Percentiles rank a stretch among this genome's conserved stretches.
phyloP scores from a whole-genome alignment of 176 grass and related monocot genomes.

The Oryza australiensis region DNA sequence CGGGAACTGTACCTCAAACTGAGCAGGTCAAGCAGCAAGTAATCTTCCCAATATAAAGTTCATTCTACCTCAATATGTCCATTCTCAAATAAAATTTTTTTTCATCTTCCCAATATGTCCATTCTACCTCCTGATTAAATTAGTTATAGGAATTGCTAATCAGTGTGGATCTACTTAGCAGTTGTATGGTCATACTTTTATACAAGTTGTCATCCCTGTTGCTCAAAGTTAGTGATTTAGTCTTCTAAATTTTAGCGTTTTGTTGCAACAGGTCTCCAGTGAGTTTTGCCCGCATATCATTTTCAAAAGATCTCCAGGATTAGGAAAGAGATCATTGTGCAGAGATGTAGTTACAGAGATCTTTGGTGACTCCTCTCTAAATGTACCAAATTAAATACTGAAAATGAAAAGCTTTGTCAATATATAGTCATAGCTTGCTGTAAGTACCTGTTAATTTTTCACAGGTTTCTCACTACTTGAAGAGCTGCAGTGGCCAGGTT shows the following conservation, averaged over 20 bases:
- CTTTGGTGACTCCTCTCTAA: conserved; percentile 66
- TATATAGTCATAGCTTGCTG: conserved; percentile 5
- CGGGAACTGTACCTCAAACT: too few relatives aligned
- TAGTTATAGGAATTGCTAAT: background rate
- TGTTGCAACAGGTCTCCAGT: conserved; percentile 43
- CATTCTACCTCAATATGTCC: too few relatives aligned
- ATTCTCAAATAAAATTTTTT: too few relatives aligned
- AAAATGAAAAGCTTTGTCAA: conserved; percentile 14
- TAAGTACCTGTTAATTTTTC: conserved; percentile 38
- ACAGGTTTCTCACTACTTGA: conserved; percentile 68
- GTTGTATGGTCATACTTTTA: conserved; percentile 19
- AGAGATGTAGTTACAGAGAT: conserved; percentile 56
- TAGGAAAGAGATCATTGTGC: conserved; percentile 73
- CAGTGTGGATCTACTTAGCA: conserved; percentile 21
- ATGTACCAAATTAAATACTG: conserved; percentile 47
- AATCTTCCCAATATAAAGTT: too few relatives aligned
- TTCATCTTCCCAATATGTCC: too few relatives aligned
- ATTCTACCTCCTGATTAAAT: background rate
- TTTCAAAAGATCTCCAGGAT: conserved; percentile 67
- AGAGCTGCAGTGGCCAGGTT: conserved; percentile 63
- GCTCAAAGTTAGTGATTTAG: conserved; percentile 8
- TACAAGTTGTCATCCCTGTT: background rate
- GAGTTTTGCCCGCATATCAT: conserved; percentile 64
- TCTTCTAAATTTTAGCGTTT: conserved; percentile 22
- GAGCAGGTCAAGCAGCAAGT: too few relatives aligned